Evolutionary conservation across 2,329 filamentous ascomycete genomes (phyloP).

Genomic region (Cercospora citrullina): DNA sequence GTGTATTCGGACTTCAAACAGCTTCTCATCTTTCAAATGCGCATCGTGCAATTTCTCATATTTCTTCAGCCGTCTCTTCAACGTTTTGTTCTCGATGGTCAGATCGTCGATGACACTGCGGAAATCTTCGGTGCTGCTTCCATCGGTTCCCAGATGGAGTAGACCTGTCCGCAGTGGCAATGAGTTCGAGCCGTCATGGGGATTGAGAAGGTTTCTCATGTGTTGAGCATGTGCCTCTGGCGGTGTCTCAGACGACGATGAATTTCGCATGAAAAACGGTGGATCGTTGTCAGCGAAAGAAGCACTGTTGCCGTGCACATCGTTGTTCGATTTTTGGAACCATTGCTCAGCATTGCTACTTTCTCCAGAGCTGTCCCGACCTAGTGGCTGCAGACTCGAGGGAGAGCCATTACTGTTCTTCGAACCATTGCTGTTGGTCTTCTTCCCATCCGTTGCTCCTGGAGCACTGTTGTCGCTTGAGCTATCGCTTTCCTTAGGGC

Average conservation of each 20-base stretch:
- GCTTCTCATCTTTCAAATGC: conserved; percentile 69
- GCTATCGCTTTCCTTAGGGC: conserved; percentile 24
- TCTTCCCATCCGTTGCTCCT: conserved; percentile 8
- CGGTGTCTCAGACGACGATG: conserved; percentile 46
- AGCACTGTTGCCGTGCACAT: conserved; percentile 42
- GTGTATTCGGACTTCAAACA: conserved; percentile 82
- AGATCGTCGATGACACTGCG: conserved; percentile 84
- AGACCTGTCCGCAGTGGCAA: conserved; percentile 39
- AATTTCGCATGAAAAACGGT: conserved; percentile 44
- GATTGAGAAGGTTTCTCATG: conserved; percentile 15
- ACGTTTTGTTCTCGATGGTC: conserved; percentile 76
- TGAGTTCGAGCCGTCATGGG: conserved; percentile 23
- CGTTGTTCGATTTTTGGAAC: conserved; percentile 55
- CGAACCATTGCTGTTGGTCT: conserved; percentile 7
- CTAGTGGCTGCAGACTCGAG: conserved; percentile 43
- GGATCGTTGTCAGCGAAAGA: conserved; percentile 47
- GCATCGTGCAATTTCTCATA: conserved; percentile 68
- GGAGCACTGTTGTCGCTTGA: conserved; percentile 23
- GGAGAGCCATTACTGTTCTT: conserved; percentile 37
- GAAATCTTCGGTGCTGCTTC: conserved; percentile 70
- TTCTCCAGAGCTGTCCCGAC: conserved; percentile 50
- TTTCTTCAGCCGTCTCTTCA: conserved; percentile 71
- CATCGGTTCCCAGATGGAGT: conserved; percentile 45
- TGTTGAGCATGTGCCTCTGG: conserved; percentile 35
- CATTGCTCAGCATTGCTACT: conserved; percentile 55